Percentiles rank a stretch among this genome's conserved stretches.
Conservation (phyloP, 2,329 filamentous ascomycete genomes). For the Byssothecium circinans region DNA sequence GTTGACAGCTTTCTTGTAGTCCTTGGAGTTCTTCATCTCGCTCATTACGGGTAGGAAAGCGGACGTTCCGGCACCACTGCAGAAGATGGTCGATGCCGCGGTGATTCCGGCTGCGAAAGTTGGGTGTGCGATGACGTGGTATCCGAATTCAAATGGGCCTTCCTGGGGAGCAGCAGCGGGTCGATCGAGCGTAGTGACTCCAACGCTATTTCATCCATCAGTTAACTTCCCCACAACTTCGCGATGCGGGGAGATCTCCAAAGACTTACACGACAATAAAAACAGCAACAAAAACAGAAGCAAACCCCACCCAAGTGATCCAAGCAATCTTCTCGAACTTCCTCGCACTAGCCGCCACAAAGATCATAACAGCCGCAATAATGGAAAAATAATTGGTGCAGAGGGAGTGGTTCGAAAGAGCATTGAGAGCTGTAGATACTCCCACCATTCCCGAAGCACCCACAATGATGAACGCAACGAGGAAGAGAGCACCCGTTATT, state of each 20-base stretch:
- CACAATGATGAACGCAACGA: conserved; percentile 60
- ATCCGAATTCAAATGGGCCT: conserved; percentile 63
- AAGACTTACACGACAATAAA: conserved; percentile 57
- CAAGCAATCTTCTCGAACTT: conserved; percentile 65
- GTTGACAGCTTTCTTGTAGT: conserved; percentile 64
- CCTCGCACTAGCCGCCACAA: conserved; percentile 51
- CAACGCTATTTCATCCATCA: conserved; percentile 47
- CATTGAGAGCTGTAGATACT: conserved; percentile 62
- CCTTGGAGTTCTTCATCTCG: conserved; percentile 62
- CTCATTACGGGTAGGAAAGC: conserved; percentile 67
- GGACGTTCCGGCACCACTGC: conserved; percentile 60
- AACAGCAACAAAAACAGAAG: conserved; percentile 60
- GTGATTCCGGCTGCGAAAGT: conserved; percentile 62
- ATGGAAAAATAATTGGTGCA: no score
- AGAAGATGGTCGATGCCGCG: conserved; percentile 60
- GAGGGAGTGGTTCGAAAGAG: conserved; percentile 59
- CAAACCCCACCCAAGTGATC: conserved; percentile 64
- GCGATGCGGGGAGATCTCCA: no score
- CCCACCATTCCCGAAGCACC: conserved; percentile 62
- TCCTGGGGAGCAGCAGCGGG: conserved; percentile 63
- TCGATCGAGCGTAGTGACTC: conserved; percentile 59
- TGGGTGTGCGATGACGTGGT: conserved; percentile 58
- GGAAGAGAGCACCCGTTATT: conserved; percentile 58
- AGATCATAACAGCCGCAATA: no score
- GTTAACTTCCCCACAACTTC: no score